phyloP scores from a whole-genome alignment of 331 rosid species.

The Malus hybrid region DNA sequence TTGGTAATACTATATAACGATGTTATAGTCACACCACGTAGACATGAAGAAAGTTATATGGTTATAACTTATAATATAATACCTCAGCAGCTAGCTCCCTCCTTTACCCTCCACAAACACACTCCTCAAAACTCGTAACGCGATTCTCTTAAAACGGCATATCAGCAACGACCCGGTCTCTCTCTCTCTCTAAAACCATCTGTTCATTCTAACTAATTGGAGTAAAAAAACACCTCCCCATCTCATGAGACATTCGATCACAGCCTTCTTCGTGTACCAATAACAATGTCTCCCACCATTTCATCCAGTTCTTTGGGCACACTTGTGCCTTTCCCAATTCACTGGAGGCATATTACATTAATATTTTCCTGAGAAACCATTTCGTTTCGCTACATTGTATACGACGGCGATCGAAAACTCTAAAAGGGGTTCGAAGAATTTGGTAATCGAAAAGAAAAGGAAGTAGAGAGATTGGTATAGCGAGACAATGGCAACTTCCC shows the following conservation, averaged over 20 bases:
- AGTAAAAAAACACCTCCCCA: background rate
- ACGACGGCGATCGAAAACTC: background rate
- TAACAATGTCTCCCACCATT: background rate
- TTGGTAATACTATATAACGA: too few relatives aligned
- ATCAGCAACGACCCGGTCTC: background rate
- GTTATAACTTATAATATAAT: too few relatives aligned
- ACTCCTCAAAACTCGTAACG: conserved; percentile 10
- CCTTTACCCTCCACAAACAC: conserved; percentile 7
- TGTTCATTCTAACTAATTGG: too few relatives aligned
- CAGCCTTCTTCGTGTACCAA: background rate
- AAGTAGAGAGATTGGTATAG: background rate
- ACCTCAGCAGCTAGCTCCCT: background rate
- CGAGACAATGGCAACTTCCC: conserved; percentile 34
- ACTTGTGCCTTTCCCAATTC: too few relatives aligned
- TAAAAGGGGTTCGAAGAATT: background rate
- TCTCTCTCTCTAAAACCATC: background rate
- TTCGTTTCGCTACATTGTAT: background rate
- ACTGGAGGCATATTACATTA: too few relatives aligned
- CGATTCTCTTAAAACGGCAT: background rate
- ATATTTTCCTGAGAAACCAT: background rate
- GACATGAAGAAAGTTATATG: too few relatives aligned
- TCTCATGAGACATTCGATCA: background rate
- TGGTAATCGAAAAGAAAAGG: background rate
- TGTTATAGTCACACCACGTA: too few relatives aligned
- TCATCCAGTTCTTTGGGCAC: background rate